Evolutionary conservation across 2,329 filamentous ascomycete genomes (phyloP), one percentile per base, ranked within the genome.

Genomic region (Fusarium liriodendri): DNA sequence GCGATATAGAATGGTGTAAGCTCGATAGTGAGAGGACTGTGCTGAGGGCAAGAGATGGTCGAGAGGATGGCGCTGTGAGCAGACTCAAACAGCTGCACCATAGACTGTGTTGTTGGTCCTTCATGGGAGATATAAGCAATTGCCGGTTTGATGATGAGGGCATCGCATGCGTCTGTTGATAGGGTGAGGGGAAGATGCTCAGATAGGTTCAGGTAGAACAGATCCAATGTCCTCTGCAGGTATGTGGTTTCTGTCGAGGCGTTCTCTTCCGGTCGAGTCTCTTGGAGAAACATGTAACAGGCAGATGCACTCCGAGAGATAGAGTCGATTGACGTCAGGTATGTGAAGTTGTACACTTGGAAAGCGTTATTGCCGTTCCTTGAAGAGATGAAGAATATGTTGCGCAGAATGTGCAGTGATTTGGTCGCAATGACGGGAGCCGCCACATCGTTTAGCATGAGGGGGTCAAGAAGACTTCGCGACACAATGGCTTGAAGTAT

Each of bases 171-270:
- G 5, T 87, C 84, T 0, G 93, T 88, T 0, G 93, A 85, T 2
- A 98, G 83, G 4, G 90, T 85, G 10, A 95, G 85, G 0, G 94
- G 92, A 69, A 98, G 91, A 80, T 97, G 94, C 80, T 98, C 95
- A 3, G 94, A 92, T 0, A 92, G 90, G 79, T 97, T 97, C 71
- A 98, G 89, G 83, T 97, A 97, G 84, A 94, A 98, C 18, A 97
- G 88, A 79, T 97, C 93, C n/a, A 96, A 85, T 20, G 89, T 92
- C 66, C 93, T 88, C 75, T 94, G 90, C 2, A 95, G 85, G 61
- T 79, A 79, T 29, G 74, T 79, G 9, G 73, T 70, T 4, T 76
- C 78, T 10, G 75, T 45, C 6, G 73, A 8, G n/a, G 67, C 6
- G 20, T 90, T 66, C 69, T 83, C 76, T 29, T 79, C 73, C 1